Evolutionary conservation across 1,139 yeast species (phyloP).

Genomic region (Yamadazyma diospyri): DNA sequence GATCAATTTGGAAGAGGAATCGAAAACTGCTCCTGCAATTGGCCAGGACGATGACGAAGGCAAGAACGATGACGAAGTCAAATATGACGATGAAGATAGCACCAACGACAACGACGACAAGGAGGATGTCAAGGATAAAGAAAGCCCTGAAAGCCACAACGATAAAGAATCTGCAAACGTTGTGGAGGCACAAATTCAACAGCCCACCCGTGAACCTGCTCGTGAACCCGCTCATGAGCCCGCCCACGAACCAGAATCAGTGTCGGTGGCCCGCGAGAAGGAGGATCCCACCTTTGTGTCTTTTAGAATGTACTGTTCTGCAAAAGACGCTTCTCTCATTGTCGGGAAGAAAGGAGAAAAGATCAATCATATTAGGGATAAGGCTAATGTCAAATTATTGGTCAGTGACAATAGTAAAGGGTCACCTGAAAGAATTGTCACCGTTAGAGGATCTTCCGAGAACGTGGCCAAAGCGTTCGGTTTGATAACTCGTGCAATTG

Average conservation of each 20-base stretch:
- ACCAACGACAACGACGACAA: slow-evolving; percentile 6
- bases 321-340: slow-evolving; percentile 71
- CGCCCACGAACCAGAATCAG: too few relatives aligned
- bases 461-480: slow-evolving; percentile 84
- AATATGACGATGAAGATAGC: slow-evolving; percentile 11
- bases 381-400: slow-evolving; percentile 63
- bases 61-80: slow-evolving; percentile 14
- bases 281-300: slow-evolving; percentile 58
- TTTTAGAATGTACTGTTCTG: slow-evolving; percentile 70
- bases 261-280: slow-evolving; percentile 23
- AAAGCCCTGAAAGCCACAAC: slow-evolving; percentile 7
- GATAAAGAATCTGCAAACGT: slow-evolving; percentile 26
- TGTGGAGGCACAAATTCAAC: slow-evolving; percentile 21
- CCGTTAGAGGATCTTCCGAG: slow-evolving; percentile 74
- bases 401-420: slow-evolving; percentile 78
- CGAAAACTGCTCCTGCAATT: slow-evolving; percentile 41
- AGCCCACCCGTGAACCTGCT: slow-evolving; percentile 4
- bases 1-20: slow-evolving; percentile 36
- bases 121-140: slow-evolving; percentile 9
- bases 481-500: slow-evolving; percentile 60
- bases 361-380: slow-evolving; percentile 62
- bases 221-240: slow-evolving; percentile 7
- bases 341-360: slow-evolving; percentile 80
- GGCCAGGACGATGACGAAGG: slow-evolving; percentile 5
- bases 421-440: slow-evolving; percentile 72